Percentiles rank a stretch among this genome's conserved stretches.
Conservation (phyloP, 352 stramenopile genomes). For the Hyaloperonospora brassicae region DNA sequence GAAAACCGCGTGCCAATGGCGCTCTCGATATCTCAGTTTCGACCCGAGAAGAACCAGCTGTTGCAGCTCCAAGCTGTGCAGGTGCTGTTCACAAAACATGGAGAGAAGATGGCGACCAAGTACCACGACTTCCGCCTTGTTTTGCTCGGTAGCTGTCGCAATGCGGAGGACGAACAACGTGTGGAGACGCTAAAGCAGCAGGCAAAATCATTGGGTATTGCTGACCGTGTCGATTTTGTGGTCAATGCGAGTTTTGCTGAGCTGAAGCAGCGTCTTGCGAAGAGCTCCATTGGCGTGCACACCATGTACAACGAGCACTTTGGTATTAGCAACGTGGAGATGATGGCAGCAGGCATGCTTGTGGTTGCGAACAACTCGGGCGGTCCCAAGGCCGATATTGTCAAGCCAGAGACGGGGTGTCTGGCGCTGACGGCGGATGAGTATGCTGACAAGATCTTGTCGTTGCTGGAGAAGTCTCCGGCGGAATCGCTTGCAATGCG, state of each 20-base stretch:
- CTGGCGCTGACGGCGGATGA: slow-evolving; percentile 82
- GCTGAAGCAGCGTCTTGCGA: slow-evolving; percentile 83
- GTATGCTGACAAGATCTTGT: slow-evolving; percentile 81
- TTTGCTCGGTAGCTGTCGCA: slow-evolving; percentile 93
- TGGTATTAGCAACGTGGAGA: slow-evolving; percentile 99
- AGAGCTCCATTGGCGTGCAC: slow-evolving; percentile 92
- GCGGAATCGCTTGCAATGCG: slow-evolving; percentile 35
- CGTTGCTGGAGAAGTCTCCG: slow-evolving; percentile 36
- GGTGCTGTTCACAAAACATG: slow-evolving; percentile 48
- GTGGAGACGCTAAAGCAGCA: slow-evolving; percentile 84
- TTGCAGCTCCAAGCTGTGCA: slow-evolving; percentile 91
- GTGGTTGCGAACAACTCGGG: slow-evolving; percentile 96
- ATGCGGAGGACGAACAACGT: slow-evolving; percentile 86
- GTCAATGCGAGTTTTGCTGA: slow-evolving; percentile 92
- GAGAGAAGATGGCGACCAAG: slow-evolving; percentile 31
- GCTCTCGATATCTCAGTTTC: slow-evolving; percentile 96
- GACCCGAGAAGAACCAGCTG: slow-evolving; percentile 97
- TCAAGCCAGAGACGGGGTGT: slow-evolving; percentile 69
- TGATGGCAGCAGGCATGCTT: slow-evolving; percentile 96
- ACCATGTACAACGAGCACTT: slow-evolving; percentile 99
- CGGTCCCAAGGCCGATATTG: slow-evolving; percentile 92
- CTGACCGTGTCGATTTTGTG: slow-evolving; percentile 86
- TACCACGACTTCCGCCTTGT: slow-evolving; percentile 86
- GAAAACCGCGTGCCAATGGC: slow-evolving; percentile 64
- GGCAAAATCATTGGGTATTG: slow-evolving; percentile 66